Percentiles rank a stretch among this genome's conserved stretches.
Conservation (phyloP, 371 early-diverging fungal genomes). For the Mortierella sp. region DNA sequence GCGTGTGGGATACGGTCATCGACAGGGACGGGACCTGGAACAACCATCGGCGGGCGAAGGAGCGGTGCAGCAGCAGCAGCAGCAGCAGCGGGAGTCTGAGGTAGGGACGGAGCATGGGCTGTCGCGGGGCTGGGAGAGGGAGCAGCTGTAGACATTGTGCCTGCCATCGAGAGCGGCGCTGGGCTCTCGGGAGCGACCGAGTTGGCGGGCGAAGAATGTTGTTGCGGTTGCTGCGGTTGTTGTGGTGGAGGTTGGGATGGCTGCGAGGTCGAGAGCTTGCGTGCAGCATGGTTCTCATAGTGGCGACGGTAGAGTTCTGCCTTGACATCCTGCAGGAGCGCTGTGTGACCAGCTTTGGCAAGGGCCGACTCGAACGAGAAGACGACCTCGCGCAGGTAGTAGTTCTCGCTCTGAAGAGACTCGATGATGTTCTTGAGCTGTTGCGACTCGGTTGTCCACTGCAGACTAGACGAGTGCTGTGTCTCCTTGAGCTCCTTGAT, state of each 20-base stretch:
- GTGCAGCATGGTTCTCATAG: slow-evolving; percentile 35
- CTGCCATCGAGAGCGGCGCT: neutral
- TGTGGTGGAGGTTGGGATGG: neutral
- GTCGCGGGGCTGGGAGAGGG: neutral
- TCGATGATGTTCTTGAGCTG: slow-evolving; percentile 60
- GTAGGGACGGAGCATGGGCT: slow-evolving; percentile 3
- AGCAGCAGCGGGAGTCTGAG: too few relatives aligned
- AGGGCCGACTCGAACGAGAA: slow-evolving; percentile 60
- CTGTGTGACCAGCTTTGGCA: slow-evolving; percentile 27
- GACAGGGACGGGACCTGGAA: slow-evolving; percentile 40
- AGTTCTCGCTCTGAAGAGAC: slow-evolving; percentile 65
- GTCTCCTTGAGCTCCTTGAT: slow-evolving; percentile 71
- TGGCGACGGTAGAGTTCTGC: slow-evolving; percentile 46
- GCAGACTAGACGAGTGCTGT: slow-evolving; percentile 36
- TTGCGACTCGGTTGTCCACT: slow-evolving; percentile 54
- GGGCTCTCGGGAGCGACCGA: slow-evolving; percentile 22
- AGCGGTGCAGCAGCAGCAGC: slow-evolving; percentile 5
- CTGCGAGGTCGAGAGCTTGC: slow-evolving; percentile 8
- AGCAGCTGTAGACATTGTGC: neutral
- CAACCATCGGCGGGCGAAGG: slow-evolving; percentile 2
- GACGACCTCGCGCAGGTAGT: slow-evolving; percentile 63
- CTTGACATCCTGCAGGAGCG: slow-evolving; percentile 44
- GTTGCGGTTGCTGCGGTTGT: neutral
- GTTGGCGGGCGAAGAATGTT: slow-evolving; percentile 20
- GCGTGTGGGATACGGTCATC: slow-evolving; percentile 44